A percentile compares a stretch with the other conserved stretches of the same genome.
Conservation (phyloP, 305 asterid species). For the Euphrasia arctica region DNA sequence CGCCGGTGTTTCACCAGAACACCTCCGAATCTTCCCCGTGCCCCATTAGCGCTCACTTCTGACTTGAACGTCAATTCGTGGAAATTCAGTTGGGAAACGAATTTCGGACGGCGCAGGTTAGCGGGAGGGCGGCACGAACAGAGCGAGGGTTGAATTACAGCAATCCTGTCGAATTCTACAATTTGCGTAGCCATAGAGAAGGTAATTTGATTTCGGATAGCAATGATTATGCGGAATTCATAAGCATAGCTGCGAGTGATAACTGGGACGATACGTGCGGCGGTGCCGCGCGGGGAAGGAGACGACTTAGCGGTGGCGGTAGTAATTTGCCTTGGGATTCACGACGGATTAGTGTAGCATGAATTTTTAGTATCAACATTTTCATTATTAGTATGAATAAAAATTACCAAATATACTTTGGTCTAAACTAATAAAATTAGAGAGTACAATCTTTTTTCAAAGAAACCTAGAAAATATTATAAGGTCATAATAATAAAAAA, state of each 20-base stretch:
- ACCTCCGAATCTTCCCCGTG: slow-evolving; percentile 23
- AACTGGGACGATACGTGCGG: slow-evolving; percentile 5
- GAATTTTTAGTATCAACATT: no score
- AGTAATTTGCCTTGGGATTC: slow-evolving; percentile 19
- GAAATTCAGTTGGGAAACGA: slow-evolving; percentile 30
- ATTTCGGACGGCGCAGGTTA: slow-evolving; percentile 25
- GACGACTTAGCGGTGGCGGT: slow-evolving; percentile 18
- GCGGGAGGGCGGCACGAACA: slow-evolving; percentile 37
- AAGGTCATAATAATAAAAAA: no score
- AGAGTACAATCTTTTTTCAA: no score
- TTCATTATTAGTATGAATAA: no score
- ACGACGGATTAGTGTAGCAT: no score
- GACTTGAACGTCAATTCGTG: slow-evolving; percentile 33
- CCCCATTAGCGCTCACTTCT: slow-evolving; percentile 24
- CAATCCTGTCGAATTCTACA: slow-evolving; percentile 51
- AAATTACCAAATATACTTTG: no score
- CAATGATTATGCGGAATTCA: slow-evolving; percentile 3
- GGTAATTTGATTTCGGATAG: neutral
- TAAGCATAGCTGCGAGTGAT: slow-evolving; percentile 26
- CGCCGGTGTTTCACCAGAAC: slow-evolving; percentile 28
- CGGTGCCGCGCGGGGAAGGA: slow-evolving; percentile 24
- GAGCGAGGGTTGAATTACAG: slow-evolving; percentile 39
- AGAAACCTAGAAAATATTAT: no score
- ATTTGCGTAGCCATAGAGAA: slow-evolving; percentile 44
- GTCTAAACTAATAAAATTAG: no score